Evolutionary conservation across 1,139 yeast genomes (phyloP).

Genomic region (Schwanniomyces etchellsii): DNA sequence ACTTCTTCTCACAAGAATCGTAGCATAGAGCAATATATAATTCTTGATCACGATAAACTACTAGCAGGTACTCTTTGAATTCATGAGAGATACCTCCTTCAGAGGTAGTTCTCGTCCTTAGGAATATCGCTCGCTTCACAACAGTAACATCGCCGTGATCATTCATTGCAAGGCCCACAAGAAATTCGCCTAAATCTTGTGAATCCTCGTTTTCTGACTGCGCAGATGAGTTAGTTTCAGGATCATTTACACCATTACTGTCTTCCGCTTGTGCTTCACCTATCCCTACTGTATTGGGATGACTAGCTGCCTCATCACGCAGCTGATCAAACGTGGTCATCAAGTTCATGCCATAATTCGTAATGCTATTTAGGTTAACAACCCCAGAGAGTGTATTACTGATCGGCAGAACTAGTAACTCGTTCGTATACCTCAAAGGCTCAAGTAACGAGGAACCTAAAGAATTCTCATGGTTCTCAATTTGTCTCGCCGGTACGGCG

Average conservation of each 20-base stretch:
- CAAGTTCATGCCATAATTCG: neutral
- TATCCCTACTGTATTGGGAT: neutral
- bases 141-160: conserved; percentile 8
- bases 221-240: neutral
- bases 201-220: too few relatives aligned
- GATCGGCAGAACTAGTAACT: neutral
- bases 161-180: too few relatives aligned
- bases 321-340: too few relatives aligned
- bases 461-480: too few relatives aligned
- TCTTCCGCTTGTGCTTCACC: neutral
- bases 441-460: neutral
- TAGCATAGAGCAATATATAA: conserved; percentile 22
- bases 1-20: conserved; percentile 19
- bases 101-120: conserved; percentile 12
- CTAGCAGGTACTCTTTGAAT: conserved; percentile 26
- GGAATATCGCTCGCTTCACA: conserved; percentile 22
- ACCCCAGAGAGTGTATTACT: neutral
- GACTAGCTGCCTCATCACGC: too few relatives aligned
- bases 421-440: neutral
- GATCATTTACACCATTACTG: neutral
- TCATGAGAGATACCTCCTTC: conserved; percentile 4
- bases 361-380: neutral
- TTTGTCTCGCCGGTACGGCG: too few relatives aligned
- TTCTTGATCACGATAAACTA: conserved; percentile 21
- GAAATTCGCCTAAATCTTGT: too few relatives aligned